Base-by-base conservation (phyloP, 495 filamentous ascomycete genomes). In the Pseudevernia furfuracea region DNA sequence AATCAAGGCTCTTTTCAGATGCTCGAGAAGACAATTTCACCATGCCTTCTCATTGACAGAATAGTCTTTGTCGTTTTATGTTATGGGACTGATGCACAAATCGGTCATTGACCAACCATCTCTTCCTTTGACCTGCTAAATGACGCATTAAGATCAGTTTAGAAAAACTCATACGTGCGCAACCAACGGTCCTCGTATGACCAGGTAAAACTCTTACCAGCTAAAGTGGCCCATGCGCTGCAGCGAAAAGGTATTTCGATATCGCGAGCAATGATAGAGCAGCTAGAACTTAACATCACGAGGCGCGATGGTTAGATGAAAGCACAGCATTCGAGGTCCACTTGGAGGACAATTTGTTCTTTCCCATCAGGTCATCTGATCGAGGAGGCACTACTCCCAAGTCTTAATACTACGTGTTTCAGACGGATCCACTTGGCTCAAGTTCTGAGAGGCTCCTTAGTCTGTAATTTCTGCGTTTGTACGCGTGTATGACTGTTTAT, bases 401-500 rank as follows among this genome's bases (percentile, higher is more conserved):
- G 15, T 34, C 28, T 55, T 30, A 28, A 17, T 7, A 21, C 7
- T 7, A 28, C 14, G 4, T 53, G 11, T 53, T 17, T 7, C 28
- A 53, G 49, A 14, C 49, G 4, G 49, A 32, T 17, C 28, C 28
- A 32, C 49, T 25, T 53, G 49, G 49, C 15, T 14, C 14, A 3
- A 28, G 1, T 9, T 49, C 23, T 28, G 23, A 49, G 46, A 49
- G 23, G 46, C 46, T 49, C 46, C 15, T 49, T 28, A 14, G 23
- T 49, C 46, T 49, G 46, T 23, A 23, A 28, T 44, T 49, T 49
- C 46, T 49, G 46, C 46, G 46, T 49, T 44, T 49, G 46, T 28
- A 49, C 46, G 46, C 46, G 11, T 49, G n/a, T 49, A 49, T 14
- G 11, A 23, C 10, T 9, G 46, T 1, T 25, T 12, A 49, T 12